phyloP scores from a whole-genome alignment of 352 stramenopile genomes.

The Globisporangium cylindrosporum region DNA sequence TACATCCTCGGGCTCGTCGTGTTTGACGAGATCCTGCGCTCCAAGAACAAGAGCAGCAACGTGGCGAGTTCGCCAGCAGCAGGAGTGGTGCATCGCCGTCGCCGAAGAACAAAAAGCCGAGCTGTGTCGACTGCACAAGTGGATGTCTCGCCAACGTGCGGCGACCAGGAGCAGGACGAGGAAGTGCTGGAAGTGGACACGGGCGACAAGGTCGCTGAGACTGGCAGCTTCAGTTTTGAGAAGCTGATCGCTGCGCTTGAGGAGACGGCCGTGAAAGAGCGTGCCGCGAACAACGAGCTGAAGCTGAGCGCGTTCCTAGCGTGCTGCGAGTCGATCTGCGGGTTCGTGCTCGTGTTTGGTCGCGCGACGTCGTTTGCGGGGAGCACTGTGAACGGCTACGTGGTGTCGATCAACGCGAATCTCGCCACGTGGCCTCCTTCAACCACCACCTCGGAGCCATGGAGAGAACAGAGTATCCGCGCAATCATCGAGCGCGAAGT shows the following conservation, averaged over 20 bases:
- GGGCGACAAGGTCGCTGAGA: conserved; percentile 36
- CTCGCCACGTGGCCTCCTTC: conserved; percentile 41
- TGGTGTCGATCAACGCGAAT: conserved; percentile 67
- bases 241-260: conserved; percentile 47
- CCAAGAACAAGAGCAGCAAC: conserved; percentile 15
- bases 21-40: conserved; percentile 45
- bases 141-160: neutral
- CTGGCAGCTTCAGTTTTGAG: conserved; percentile 38
- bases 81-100: neutral
- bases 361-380: conserved; percentile 78
- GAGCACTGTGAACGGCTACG: conserved; percentile 71
- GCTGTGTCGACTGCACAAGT: neutral
- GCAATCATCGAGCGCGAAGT: conserved; percentile 66
- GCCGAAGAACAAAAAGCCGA: conserved; percentile 5
- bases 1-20: conserved; percentile 50
- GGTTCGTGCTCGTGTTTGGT: conserved; percentile 74
- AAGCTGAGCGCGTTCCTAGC: conserved; percentile 47
- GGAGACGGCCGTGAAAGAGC: conserved; percentile 27
- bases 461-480: conserved; percentile 56
- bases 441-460: conserved; percentile 21
- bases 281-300: conserved; percentile 35
- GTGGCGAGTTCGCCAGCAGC: neutral
- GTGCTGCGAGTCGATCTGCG: conserved; percentile 60
- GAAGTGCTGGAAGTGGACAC: conserved; percentile 55
- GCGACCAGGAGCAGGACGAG: conserved; percentile 37